Evolutionary conservation across 257 asterid genomes (phyloP).

Genomic region (Solanum pinnatisectum): DNA sequence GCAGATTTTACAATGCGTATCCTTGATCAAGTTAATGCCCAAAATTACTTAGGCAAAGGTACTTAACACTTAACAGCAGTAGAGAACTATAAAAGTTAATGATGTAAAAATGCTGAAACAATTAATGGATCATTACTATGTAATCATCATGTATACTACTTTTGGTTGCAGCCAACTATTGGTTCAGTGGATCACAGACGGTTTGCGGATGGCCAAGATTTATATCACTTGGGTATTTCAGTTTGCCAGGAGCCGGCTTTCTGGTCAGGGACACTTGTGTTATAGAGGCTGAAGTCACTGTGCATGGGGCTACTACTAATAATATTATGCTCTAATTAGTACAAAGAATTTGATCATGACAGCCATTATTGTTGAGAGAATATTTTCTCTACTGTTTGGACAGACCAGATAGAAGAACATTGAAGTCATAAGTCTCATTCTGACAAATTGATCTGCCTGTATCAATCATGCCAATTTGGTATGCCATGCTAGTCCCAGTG

Average conservation of each 20-base stretch:
- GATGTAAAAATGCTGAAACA: background rate
- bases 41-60: slow-evolving; percentile 41
- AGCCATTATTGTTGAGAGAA: background rate
- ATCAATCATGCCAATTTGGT: background rate
- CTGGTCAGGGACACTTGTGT: slow-evolving; percentile 32
- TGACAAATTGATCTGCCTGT: background rate
- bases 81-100: background rate
- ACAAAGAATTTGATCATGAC: background rate
- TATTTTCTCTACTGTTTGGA: background rate
- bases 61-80: background rate
- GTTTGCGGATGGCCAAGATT: slow-evolving; percentile 58
- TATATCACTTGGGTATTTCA: slow-evolving; percentile 29
- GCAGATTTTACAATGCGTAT: slow-evolving; percentile 49
- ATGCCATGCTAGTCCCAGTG: background rate
- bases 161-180: slow-evolving; percentile 43
- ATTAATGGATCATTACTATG: background rate
- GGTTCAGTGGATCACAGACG: slow-evolving; percentile 42
- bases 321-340: background rate
- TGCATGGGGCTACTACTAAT: slow-evolving; percentile 36
- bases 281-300: slow-evolving; percentile 50
- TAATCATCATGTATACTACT: background rate
- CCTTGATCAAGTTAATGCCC: slow-evolving; percentile 30
- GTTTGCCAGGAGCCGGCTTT: slow-evolving; percentile 15
- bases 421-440: background rate
- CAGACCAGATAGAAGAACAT: background rate